A percentile compares a stretch with the other conserved stretches of the same genome.
These are phyloP conservation scores for Xylariaceae sp. DNA, from an alignment of 2,329 filamentous ascomycete genomes.

Conservation along the genomic window DNA sequence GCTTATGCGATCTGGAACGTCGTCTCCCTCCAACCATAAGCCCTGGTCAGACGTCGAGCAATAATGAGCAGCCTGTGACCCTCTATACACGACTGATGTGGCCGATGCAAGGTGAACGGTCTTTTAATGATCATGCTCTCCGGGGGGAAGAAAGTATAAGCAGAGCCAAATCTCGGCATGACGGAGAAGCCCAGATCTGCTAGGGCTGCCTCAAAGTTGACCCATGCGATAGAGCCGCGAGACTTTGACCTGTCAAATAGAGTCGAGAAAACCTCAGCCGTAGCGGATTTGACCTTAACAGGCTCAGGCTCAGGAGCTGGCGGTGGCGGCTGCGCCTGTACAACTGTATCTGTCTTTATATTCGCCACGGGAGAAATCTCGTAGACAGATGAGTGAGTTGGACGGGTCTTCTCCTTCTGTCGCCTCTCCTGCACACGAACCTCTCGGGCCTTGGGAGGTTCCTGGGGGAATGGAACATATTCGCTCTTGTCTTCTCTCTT, in stretches of 20 bases:
- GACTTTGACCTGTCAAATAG: conserved; percentile 31
- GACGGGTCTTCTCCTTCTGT: conserved; percentile 42
- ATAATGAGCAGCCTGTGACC: conserved; percentile 28
- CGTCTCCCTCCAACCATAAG: conserved; percentile 34
- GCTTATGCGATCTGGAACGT: conserved; percentile 27
- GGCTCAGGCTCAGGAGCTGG: conserved; percentile 1
- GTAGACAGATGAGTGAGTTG: conserved; percentile 32
- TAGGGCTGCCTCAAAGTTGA: conserved; percentile 38
- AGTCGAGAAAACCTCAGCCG: conserved; percentile 35
- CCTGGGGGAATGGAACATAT: conserved; percentile 17
- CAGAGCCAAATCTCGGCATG: conserved; percentile 25
- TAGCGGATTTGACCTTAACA: conserved; percentile 36
- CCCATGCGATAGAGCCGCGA: conserved; percentile 33
- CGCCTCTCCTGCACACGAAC: conserved; percentile 32
- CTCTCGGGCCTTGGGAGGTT: conserved; percentile 20
- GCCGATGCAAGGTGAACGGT: conserved; percentile 35
- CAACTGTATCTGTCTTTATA: neutral
- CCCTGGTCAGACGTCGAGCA: conserved; percentile 30
- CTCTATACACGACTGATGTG: conserved; percentile 35
- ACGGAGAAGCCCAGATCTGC: conserved; percentile 36
- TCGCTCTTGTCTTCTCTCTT: conserved; percentile 13
- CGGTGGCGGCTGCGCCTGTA: neutral
- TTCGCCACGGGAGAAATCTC: conserved; percentile 23
- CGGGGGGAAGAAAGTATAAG: conserved; percentile 37
- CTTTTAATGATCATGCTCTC: conserved; percentile 23